Evolutionary conservation across 208 protist species (phyloP).

Genomic region (Leptomonas seymouri): DNA sequence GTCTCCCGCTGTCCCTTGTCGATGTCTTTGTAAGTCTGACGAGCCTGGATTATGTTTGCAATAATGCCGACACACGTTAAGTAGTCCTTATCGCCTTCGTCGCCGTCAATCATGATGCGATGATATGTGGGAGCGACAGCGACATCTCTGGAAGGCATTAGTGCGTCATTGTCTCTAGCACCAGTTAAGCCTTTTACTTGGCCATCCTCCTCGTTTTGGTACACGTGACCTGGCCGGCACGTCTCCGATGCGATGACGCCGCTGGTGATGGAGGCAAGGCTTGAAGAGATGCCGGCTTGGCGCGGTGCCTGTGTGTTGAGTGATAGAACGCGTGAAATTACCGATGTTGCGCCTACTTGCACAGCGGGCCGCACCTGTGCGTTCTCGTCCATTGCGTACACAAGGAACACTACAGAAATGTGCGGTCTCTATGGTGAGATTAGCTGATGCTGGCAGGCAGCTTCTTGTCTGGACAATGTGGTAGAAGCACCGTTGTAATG

Average conservation of each 20-base stretch:
- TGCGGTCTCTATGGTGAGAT: too few relatives aligned
- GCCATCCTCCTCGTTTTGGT: neutral
- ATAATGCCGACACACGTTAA: conserved; percentile 76
- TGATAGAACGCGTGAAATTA: conserved; percentile 27
- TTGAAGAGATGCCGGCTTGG: conserved; percentile 20
- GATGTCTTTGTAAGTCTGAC: conserved; percentile 71
- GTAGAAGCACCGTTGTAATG: too few relatives aligned
- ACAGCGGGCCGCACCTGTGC: conserved; percentile 4
- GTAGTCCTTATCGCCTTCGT: conserved; percentile 75
- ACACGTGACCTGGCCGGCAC: neutral
- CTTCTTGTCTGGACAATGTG: too few relatives aligned
- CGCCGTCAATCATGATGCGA: conserved; percentile 79
- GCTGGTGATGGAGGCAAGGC: conserved; percentile 8
- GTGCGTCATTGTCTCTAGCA: neutral
- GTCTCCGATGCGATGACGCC: neutral
- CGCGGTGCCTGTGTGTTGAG: conserved; percentile 1
- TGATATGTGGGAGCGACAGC: conserved; percentile 47
- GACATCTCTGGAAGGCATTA: neutral
- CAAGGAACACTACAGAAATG: too few relatives aligned
- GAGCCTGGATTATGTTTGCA: conserved; percentile 56
- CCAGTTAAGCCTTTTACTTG: neutral
- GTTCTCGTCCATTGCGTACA: conserved; percentile 16
- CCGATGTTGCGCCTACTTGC: conserved; percentile 23
- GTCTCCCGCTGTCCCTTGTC: conserved; percentile 74
- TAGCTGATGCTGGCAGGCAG: too few relatives aligned